Conservation (phyloP, 2,329 filamentous ascomycete genomes). For the Exophiala bonariae region DNA sequence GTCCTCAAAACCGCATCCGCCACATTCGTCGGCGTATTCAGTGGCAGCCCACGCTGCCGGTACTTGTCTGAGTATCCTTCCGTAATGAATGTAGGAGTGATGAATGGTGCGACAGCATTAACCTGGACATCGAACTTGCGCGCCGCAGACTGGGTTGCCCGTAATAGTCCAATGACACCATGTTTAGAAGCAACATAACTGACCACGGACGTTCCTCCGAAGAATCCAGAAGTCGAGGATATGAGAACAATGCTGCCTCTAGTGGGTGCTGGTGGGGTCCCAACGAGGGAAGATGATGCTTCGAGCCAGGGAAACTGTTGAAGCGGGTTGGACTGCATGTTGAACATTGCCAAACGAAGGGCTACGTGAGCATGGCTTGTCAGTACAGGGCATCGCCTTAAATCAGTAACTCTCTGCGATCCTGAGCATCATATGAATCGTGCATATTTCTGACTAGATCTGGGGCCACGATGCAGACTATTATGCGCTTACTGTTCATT, state of each 20-base stretch:
- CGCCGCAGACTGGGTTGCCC: slow-evolving; percentile 39
- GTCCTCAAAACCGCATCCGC: slow-evolving; percentile 40
- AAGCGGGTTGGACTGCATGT: slow-evolving; percentile 27
- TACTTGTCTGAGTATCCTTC: slow-evolving; percentile 40
- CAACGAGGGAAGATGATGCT: slow-evolving; percentile 19
- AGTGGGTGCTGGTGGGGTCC: slow-evolving; percentile 21
- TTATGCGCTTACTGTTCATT: slow-evolving; percentile 41
- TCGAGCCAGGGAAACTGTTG: too few relatives aligned
- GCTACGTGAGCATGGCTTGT: slow-evolving; percentile 30
- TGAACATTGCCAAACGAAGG: slow-evolving; percentile 8
- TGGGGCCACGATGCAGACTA: too few relatives aligned
- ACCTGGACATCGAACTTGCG: slow-evolving; percentile 38
- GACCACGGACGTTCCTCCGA: slow-evolving; percentile 43
- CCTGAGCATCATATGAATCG: too few relatives aligned
- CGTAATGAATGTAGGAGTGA: slow-evolving; percentile 48
- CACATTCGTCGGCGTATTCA: slow-evolving; percentile 45
- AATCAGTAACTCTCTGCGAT: too few relatives aligned
- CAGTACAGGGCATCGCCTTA: too few relatives aligned
- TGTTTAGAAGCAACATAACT: slow-evolving; percentile 48
- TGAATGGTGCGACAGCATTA: slow-evolving; percentile 52
- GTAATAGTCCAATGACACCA: slow-evolving; percentile 41
- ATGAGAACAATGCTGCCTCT: slow-evolving; percentile 43
- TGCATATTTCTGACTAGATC: too few relatives aligned
- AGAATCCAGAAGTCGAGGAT: slow-evolving; percentile 45
- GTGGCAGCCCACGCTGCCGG: slow-evolving; percentile 39